phyloP scores from a whole-genome alignment of 371 early-diverging fungal genomes.

The Fennellomyces sp. region DNA sequence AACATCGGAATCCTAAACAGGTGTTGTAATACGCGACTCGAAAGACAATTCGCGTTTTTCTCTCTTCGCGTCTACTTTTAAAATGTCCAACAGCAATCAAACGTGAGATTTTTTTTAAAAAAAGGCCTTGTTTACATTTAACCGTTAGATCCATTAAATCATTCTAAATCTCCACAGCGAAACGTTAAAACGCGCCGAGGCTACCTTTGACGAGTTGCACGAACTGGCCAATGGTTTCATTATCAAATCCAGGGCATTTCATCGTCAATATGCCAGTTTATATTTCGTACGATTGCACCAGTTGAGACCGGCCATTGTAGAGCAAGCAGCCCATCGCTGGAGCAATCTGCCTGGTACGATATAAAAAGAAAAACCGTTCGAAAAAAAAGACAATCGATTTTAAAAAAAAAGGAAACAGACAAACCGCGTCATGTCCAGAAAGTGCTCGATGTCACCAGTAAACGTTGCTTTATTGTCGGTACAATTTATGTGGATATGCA shows the following conservation, averaged over 20 bases:
- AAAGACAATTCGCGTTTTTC: too few species aligned
- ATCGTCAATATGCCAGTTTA: conserved; percentile 79
- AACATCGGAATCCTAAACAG: too few species aligned
- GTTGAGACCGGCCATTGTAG: conserved; percentile 60
- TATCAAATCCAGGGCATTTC: conserved; percentile 60
- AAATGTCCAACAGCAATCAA: too few species aligned
- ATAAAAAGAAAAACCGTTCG: background rate
- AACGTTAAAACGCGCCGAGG: background rate
- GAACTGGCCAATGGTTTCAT: conserved; percentile 45
- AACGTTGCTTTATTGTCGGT: conserved; percentile 77
- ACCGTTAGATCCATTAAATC: too few species aligned
- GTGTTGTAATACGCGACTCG: too few species aligned
- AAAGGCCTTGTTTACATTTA: too few species aligned
- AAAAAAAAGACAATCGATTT: background rate
- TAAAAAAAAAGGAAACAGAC: conserved; percentile 22
- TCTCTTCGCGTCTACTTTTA: too few species aligned
- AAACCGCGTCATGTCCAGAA: conserved; percentile 55
- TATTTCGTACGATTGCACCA: conserved; percentile 78
- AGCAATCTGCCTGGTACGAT: conserved; percentile 29
- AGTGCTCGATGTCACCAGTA: conserved; percentile 70
- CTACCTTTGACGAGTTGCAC: conserved; percentile 37
- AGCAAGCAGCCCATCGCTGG: conserved; percentile 61
- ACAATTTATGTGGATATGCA: conserved; percentile 87
- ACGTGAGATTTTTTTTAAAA: too few species aligned
- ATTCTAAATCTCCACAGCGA: too few species aligned